Percentiles rank a stretch among this genome's conserved stretches.
Evolutionary conservation across 2,329 filamentous ascomycete species (phyloP).

Genomic region (Verticillium zaregamsianum): DNA sequence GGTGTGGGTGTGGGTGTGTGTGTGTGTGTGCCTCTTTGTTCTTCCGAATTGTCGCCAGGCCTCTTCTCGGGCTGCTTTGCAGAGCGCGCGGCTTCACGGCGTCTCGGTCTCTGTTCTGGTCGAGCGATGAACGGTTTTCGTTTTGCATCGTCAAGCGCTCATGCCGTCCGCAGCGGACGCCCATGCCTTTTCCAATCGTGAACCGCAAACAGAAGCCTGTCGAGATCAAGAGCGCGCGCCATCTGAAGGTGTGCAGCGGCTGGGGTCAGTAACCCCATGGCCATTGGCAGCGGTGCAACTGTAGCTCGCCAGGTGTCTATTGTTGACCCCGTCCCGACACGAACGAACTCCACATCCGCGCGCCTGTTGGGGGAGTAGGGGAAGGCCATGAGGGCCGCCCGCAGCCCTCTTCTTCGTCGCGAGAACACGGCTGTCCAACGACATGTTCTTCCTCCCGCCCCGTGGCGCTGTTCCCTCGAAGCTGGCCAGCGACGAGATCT

Average conservation of each 20-base stretch:
- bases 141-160: background rate
- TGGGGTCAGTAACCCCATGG: background rate
- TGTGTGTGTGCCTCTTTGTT: background rate
- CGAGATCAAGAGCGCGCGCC: slow-evolving; percentile 1
- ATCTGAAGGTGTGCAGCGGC: background rate
- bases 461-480: background rate
- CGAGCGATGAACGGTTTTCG: background rate
- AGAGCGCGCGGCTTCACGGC: background rate
- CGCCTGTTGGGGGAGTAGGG: background rate
- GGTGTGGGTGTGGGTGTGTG: background rate
- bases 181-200: background rate
- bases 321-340: background rate
- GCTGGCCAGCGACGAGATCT: background rate
- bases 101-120: background rate
- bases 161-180: background rate
- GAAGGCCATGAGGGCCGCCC: background rate
- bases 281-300: background rate
- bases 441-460: background rate
- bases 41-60: background rate
- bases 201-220: background rate
- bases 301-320: background rate
- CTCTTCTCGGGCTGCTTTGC: background rate
- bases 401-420: background rate
- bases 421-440: background rate
- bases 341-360: background rate